phyloP scores from a whole-genome alignment of 2,329 filamentous ascomycete species.

The Talaromyces marneffei region DNA sequence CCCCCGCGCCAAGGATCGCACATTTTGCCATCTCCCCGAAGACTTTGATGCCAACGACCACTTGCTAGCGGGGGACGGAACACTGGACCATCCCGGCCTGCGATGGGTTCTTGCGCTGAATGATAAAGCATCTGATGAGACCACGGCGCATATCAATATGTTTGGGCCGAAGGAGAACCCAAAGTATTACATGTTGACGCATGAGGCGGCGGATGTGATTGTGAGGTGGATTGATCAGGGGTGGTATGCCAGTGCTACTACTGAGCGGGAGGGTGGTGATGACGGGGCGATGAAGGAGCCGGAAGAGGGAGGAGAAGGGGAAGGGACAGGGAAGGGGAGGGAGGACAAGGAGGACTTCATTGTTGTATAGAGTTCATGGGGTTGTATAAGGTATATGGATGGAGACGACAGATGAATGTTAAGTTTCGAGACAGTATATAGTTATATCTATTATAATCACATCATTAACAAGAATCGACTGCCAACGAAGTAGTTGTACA shows the following conservation, averaged over 20 bases:
- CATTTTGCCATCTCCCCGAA: slow-evolving; percentile 78
- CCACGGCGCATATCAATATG: slow-evolving; percentile 63
- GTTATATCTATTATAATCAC: not conserved
- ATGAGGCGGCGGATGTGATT: slow-evolving; percentile 34
- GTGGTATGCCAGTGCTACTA: slow-evolving; percentile 32
- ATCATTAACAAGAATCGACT: not conserved
- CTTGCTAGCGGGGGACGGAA: slow-evolving; percentile 20
- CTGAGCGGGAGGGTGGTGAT: not conserved
- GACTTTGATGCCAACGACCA: slow-evolving; percentile 34
- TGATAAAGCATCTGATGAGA: slow-evolving; percentile 72
- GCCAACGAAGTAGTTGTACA: not conserved
- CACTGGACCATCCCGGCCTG: slow-evolving; percentile 31
- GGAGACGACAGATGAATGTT: not conserved
- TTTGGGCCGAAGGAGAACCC: slow-evolving; percentile 42
- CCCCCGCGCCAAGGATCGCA: slow-evolving; percentile 57
- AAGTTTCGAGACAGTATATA: not conserved
- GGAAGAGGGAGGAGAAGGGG: not conserved
- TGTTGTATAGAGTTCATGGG: slow-evolving; percentile 4
- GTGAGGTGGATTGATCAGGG: slow-evolving; percentile 35
- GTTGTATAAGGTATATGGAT: not conserved
- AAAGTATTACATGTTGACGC: slow-evolving; percentile 37
- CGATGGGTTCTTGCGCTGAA: slow-evolving; percentile 70
- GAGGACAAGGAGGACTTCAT: slow-evolving; percentile 17
- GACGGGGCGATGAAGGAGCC: not conserved
- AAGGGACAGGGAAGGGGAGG: slow-evolving; percentile 9